Evolutionary conservation across 1,284 basidiomycete genomes (phyloP).

Genomic region (Malassezia pachydermatis): DNA sequence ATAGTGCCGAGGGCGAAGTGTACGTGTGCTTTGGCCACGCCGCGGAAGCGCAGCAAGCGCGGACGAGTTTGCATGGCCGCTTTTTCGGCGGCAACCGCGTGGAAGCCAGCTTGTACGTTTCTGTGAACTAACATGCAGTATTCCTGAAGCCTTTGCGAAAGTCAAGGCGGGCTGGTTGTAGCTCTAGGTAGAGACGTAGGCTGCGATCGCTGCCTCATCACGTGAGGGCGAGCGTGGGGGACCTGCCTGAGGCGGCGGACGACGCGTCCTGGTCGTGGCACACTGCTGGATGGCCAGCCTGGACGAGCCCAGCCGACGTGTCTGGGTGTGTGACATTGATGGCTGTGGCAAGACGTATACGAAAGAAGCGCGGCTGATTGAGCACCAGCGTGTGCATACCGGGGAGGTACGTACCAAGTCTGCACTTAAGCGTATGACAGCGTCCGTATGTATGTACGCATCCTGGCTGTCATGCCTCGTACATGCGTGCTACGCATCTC

Average conservation of each 20-base stretch:
- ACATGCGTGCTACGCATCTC: slow-evolving; percentile 18
- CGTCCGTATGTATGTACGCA: slow-evolving; percentile 13
- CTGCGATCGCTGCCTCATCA: too few relatives aligned
- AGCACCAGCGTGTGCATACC: slow-evolving; percentile 14
- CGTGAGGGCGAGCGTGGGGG: too few relatives aligned
- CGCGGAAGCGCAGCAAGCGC: slow-evolving; percentile 68
- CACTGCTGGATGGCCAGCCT: too few relatives aligned
- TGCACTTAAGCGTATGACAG: slow-evolving; percentile 1
- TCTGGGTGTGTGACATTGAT: slow-evolving; percentile 6
- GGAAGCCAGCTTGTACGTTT: slow-evolving; percentile 38
- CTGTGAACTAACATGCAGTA: background rate
- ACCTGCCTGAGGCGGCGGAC: too few relatives aligned
- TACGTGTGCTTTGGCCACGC: slow-evolving; percentile 80
- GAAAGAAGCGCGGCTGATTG: slow-evolving; percentile 15
- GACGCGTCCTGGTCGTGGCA: too few relatives aligned
- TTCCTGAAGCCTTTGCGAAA: slow-evolving; percentile 7
- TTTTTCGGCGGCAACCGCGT: slow-evolving; percentile 44
- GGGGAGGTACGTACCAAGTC: slow-evolving; percentile 12
- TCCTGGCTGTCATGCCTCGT: slow-evolving; percentile 10
- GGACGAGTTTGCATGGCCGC: slow-evolving; percentile 80
- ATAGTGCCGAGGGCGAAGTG: slow-evolving; percentile 73
- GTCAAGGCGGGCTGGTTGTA: slow-evolving; percentile 2
- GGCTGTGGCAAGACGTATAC: slow-evolving; percentile 15
- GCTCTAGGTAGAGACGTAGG: background rate
- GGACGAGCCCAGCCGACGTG: background rate